Evolutionary conservation across 2,329 filamentous ascomycete species (phyloP).

Genomic region (Fusarium fracticaudum): DNA sequence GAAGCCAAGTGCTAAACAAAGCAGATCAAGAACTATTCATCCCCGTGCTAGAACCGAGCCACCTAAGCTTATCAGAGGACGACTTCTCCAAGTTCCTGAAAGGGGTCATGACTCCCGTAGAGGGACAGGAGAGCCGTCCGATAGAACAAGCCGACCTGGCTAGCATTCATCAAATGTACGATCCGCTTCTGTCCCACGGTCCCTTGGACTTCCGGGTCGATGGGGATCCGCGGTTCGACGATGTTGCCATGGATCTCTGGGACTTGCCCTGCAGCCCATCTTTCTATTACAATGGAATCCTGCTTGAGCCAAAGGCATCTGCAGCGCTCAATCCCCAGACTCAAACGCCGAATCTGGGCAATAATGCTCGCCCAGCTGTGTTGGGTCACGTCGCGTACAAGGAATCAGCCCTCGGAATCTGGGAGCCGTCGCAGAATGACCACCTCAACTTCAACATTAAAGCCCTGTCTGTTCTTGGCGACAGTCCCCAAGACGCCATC

Average conservation of each 20-base stretch:
- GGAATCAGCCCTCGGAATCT: not conserved
- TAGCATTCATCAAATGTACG: not conserved
- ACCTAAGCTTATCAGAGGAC: not conserved
- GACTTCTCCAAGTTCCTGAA: not conserved
- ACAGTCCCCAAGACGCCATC: not conserved
- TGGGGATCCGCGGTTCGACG: not conserved
- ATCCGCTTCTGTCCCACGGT: not conserved
- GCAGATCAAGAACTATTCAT: not conserved
- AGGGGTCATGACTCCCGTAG: not conserved
- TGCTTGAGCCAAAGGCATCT: not conserved
- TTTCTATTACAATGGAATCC: not conserved
- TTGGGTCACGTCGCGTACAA: not conserved
- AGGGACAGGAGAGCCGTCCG: not conserved
- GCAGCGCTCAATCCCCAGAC: too few species aligned
- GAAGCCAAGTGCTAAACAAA: not conserved
- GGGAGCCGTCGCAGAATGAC: not conserved
- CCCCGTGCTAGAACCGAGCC: not conserved
- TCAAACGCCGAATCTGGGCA: too few species aligned
- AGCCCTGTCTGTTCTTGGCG: not conserved
- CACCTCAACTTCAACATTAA: not conserved
- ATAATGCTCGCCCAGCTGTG: not conserved
- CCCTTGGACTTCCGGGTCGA: not conserved
- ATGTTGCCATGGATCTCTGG: not conserved
- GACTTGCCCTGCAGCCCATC: not conserved
- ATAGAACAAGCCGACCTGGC: not conserved